A percentile compares a stretch with the other conserved stretches of the same genome.
These are phyloP conservation scores for Pseudomonodictys pantanalensis DNA, from an alignment of 495 filamentous ascomycete species.

Conservation along the genomic window DNA sequence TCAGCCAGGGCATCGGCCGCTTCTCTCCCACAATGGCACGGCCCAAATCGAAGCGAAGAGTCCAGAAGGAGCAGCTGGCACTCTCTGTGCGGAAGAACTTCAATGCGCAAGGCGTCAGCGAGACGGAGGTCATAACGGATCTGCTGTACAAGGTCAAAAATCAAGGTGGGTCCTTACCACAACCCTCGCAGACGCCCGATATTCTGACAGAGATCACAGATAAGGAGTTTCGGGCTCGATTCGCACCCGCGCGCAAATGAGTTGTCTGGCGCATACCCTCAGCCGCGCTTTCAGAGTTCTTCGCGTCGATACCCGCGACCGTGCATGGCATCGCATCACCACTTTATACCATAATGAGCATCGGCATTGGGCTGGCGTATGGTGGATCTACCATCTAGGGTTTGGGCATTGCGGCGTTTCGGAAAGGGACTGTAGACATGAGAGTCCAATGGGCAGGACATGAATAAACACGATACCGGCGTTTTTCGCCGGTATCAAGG, in stretches of 20 bases:
- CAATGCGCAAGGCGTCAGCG: constrained; percentile 76
- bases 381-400: background rate
- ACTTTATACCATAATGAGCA: constrained; percentile 24
- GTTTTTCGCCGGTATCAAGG: background rate
- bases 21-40: constrained; percentile 71
- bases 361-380: constrained; percentile 28
- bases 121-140: constrained; percentile 84
- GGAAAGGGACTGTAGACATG: background rate
- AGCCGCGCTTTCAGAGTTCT: constrained; percentile 24
- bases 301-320: constrained; percentile 11
- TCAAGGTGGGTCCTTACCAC: constrained; percentile 47
- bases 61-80: constrained; percentile 77
- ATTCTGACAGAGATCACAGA: constrained; percentile 18
- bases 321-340: background rate
- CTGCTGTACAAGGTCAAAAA: constrained; percentile 77
- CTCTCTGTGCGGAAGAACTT: constrained; percentile 84
- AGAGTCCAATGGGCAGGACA: background rate
- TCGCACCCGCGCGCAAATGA: constrained; percentile 37
- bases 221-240: constrained; percentile 34
- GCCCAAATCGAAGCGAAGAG: constrained; percentile 58
- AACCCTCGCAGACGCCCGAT: background rate
- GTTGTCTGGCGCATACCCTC: constrained; percentile 5
- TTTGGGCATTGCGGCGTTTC: constrained; percentile 5
- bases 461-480: background rate
- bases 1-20: constrained; percentile 69